These are phyloP conservation scores for Pythium sukuiense DNA, from an alignment of 352 stramenopile genomes.

Conservation along the genomic window DNA sequence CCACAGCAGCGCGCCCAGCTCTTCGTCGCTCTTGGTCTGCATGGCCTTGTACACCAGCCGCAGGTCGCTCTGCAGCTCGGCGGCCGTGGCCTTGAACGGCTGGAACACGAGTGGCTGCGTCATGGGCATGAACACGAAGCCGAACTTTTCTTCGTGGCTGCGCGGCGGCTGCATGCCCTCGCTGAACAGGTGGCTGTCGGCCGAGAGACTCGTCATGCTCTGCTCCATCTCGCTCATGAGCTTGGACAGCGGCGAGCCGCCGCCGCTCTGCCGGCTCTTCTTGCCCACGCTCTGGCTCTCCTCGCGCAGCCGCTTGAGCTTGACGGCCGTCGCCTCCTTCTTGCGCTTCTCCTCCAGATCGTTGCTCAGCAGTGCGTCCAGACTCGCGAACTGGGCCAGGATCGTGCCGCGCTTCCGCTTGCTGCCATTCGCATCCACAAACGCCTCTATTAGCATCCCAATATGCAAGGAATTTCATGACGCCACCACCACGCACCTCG, in stretches of 20 bases:
- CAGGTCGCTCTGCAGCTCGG: constrained; percentile 54
- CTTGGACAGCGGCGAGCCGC: constrained; percentile 45
- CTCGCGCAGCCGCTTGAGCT: constrained; percentile 57
- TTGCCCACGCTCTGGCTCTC: constrained; percentile 38
- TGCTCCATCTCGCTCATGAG: constrained; percentile 71
- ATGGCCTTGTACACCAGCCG: constrained; percentile 64
- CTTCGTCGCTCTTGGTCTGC: constrained; percentile 47
- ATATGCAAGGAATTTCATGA: background rate
- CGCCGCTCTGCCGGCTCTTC: background rate
- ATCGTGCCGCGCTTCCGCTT: constrained; percentile 37
- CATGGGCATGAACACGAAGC: constrained; percentile 82
- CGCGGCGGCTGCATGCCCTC: constrained; percentile 37
- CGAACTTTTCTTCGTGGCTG: constrained; percentile 67
- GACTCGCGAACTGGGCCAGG: constrained; percentile 64
- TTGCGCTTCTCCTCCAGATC: constrained; percentile 60
- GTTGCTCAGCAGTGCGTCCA: constrained; percentile 72
- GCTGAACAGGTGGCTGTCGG: constrained; percentile 60
- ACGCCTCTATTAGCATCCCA: background rate
- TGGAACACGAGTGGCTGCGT: constrained; percentile 57
- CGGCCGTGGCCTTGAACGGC: constrained; percentile 56
- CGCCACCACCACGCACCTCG: constrained; percentile 17
- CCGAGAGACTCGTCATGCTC: constrained; percentile 70
- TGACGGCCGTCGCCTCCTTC: constrained; percentile 50
- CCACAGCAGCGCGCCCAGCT: constrained; percentile 64
- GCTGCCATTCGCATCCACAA: background rate